Conservation (phyloP, 441 rosid species). For the Adansonia madagascariensis region DNA sequence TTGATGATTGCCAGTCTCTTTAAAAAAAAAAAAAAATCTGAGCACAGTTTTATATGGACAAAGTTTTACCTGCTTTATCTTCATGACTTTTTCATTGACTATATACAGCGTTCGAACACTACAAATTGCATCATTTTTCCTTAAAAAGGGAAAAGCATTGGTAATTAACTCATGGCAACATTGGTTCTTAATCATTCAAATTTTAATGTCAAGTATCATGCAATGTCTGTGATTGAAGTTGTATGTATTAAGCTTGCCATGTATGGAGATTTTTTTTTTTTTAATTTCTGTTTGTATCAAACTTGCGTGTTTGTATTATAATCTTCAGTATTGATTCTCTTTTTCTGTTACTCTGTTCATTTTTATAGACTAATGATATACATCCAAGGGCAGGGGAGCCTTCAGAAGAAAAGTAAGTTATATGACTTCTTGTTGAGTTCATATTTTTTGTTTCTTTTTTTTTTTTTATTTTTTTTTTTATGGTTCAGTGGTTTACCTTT, state of each 20-base stretch:
- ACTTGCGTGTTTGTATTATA: not conserved
- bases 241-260: not conserved
- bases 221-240: not conserved
- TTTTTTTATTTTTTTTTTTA: not conserved
- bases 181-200: not conserved
- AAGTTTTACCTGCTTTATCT: not conserved
- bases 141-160: not conserved
- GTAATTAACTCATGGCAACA: not conserved
- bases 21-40: not conserved
- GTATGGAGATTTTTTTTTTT: not conserved
- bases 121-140: not conserved
- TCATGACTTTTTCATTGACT: not conserved
- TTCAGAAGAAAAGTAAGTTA: constrained; percentile 17
- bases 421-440: constrained; percentile 33
- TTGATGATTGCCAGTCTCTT: not conserved
- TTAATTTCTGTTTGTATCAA: not conserved
- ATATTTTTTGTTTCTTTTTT: not conserved
- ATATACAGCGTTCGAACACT: not conserved
- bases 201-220: not conserved
- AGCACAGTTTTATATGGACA: not conserved
- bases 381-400: constrained; percentile 28
- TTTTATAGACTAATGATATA: constrained; percentile 33
- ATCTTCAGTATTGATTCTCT: not conserved
- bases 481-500: not conserved
- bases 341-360: constrained; percentile 8